Evolutionary conservation across 148 eudicot species (phyloP).

Genomic region (Polygonum maritimum): DNA sequence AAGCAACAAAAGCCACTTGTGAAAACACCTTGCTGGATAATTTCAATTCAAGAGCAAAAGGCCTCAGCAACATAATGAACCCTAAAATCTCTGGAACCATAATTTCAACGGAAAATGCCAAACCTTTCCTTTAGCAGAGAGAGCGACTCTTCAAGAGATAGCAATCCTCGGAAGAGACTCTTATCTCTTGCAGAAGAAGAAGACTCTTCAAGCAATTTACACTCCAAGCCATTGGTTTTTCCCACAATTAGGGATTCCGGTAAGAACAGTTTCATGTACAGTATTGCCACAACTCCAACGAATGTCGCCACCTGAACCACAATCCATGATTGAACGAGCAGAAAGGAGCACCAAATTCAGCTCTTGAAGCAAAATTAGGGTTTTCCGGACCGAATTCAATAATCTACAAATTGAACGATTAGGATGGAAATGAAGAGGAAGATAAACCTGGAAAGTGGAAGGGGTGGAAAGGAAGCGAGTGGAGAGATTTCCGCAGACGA

Average conservation of each 20-base stretch:
- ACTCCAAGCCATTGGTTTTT: conserved; percentile 5
- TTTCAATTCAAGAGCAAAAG: not conserved
- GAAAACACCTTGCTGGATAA: conserved; percentile 16
- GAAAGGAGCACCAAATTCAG: not conserved
- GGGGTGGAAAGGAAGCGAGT: conserved; percentile 48
- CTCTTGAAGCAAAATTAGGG: too few relatives aligned
- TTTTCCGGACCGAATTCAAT: too few relatives aligned
- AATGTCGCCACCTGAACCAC: conserved; percentile 32
- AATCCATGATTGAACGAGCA: not conserved
- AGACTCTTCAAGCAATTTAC: conserved; percentile 15
- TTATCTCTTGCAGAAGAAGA: conserved; percentile 5
- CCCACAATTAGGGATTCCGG: conserved; percentile 26
- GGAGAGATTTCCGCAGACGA: conserved; percentile 44
- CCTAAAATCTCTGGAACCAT: not conserved
- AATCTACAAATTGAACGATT: too few relatives aligned
- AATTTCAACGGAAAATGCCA: not conserved
- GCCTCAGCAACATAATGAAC: not conserved
- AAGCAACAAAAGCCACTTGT: conserved; percentile 25
- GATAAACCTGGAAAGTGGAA: conserved; percentile 36
- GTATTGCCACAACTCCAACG: conserved; percentile 19
- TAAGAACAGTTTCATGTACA: conserved; percentile 42
- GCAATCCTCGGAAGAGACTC: conserved; percentile 20
- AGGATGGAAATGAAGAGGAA: not conserved
- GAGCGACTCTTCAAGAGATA: not conserved
- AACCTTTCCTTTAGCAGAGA: too few relatives aligned